Evolutionary conservation across 1,284 basidiomycete species (phyloP), one percentile per base, ranked within the genome.

Genomic region (Trametes pubescens): DNA sequence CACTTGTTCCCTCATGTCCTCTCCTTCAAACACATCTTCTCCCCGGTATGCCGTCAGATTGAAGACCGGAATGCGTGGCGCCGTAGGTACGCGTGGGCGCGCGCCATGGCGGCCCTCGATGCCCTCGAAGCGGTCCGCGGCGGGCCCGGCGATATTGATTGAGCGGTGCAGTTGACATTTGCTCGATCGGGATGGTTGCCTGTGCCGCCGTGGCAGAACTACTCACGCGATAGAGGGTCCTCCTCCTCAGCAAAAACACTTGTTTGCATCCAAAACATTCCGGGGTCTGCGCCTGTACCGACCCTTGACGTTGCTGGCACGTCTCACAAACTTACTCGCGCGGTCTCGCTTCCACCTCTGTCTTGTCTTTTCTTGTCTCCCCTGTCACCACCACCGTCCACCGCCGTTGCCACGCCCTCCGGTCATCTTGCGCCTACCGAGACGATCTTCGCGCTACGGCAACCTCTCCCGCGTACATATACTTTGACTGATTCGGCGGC

Each of bases 141-240:
- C 26, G 5, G 49, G 13, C 32, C 59, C 63, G 60, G 63, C 43
- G 63, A 67, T 49, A 51, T 22, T 47, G 51, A 53, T 59, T 21
- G 18, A 61, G 65, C 65, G 65, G 58, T 60, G 40, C 48, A 54
- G 64, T 29, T 11, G 59, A 51, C 16, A 59, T 24, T 49, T 46
- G 29, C 46, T 14, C 37, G 47, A 52, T 62, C 52, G 55, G 13
- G 64, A 55, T 37, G 38, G 57, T 65, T 59, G 57, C 57, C 48
- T 44, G 46, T 52, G 32, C 24, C 11, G 24, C 29, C 48, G 35
- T 51, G 62, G 53, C 26, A n/a, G 29, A 51, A 52, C 51, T 24
- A n/a, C 26, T 38, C 53, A 46, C 21, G 29, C 57, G 51, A 14
- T n/a, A 16, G 46, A 49, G 32, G 46, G 34, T 44, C 1, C 37